Evolutionary conservation across 2,329 filamentous ascomycete genomes (phyloP), one percentile per base, ranked within the genome.

Genomic region (Aspergillus niger): DNA sequence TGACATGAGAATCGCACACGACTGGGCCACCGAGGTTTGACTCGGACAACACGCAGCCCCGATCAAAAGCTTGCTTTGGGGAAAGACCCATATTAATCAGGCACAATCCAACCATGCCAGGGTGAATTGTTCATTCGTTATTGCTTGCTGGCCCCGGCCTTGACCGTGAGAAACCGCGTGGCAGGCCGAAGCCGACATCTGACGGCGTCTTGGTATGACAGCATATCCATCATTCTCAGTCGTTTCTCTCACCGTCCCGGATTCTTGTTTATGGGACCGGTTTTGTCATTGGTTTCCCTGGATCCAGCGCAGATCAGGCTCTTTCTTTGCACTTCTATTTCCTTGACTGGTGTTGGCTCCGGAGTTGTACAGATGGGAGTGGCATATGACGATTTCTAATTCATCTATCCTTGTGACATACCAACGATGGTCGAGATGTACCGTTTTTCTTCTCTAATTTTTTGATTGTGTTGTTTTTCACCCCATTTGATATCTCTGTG

Each of bases 281-380:
- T 43, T 36, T 60, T 58, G 32, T 59, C 43, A 57, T 59, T 54
- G 51, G 57, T 59, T 65, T 54, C 51, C 59, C 60, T 58, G 50
- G 24, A 53, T 59, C 51, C 32, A 54, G 51, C 55, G 57, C 39
- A 62, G 41, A 49, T 51, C 47, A 30, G 54, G 47, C 24, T 54
- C 36, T 58, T 56, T 22, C 53, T 47, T 39, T 26, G 15, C 39
- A 54, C 36, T 47, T 52, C 48, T 55, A 55, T 44, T 55, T 58
- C 55, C 26, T 50, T 54, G 43, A 58, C 8, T 50, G 50, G 49
- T 56, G 54, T 58, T 62, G 61, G 59, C 58, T 58, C 59, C 52
- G 67, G 65, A 67, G 65, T 69, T 69, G 54, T 65, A 67, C 65
- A 68, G 63, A 67, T 49, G 56, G 63, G 58, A 58, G 63, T 64